phyloP scores from a whole-genome alignment of 2,329 filamentous ascomycete genomes.

The Pestalotiopsis sp. region DNA sequence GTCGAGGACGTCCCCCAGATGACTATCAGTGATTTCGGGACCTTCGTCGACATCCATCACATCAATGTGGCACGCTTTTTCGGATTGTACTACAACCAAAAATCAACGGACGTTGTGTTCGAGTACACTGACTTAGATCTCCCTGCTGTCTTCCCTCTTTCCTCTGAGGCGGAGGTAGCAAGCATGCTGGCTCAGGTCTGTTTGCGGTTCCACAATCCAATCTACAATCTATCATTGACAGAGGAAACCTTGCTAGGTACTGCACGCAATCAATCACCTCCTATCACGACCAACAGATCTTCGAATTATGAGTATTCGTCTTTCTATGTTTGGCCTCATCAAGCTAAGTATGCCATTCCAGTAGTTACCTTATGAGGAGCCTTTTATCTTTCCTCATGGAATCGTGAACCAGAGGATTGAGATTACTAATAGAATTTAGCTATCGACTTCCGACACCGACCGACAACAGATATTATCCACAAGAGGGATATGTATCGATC shows the following conservation, averaged over 20 bases:
- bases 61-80: slow-evolving; percentile 7
- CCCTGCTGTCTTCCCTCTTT: background rate
- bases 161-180: slow-evolving; percentile 9
- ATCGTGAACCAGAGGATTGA: background rate
- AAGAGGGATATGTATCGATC: background rate
- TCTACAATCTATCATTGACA: background rate
- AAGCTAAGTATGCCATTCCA: background rate
- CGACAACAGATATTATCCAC: slow-evolving; percentile 1
- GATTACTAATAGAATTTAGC: background rate
- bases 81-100: slow-evolving; percentile 5
- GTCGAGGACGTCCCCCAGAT: background rate
- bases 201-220: background rate
- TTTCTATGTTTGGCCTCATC: background rate
- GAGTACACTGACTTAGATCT: slow-evolving; percentile 10
- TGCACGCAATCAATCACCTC: background rate
- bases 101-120: slow-evolving; percentile 1
- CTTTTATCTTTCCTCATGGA: no score
- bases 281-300: background rate
- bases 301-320: background rate
- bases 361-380: background rate
- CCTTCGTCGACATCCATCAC: slow-evolving; percentile 3
- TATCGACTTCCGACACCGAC: background rate
- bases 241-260: background rate
- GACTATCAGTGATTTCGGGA: slow-evolving; percentile 7
- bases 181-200: slow-evolving; percentile 8